Percentiles rank a stretch among this genome's conserved stretches.
Evolutionary conservation across 768 basidiomycete species (phyloP).

Genomic region (Hemileccinum impolitum): DNA sequence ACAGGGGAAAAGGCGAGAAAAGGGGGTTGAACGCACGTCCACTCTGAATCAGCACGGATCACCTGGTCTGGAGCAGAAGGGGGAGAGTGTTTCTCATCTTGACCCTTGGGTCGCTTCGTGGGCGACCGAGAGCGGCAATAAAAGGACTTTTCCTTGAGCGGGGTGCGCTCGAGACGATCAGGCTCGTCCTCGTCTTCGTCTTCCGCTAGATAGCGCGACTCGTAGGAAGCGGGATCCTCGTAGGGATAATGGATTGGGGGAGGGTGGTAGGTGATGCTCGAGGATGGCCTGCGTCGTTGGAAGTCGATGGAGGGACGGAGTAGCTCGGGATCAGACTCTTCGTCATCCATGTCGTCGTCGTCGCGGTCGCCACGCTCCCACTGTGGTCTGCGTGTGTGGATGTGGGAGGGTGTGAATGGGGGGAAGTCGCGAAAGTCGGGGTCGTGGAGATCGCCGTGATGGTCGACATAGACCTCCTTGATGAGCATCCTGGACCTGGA

Average conservation of each 20-base stretch:
- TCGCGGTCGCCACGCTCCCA: conserved; percentile 35
- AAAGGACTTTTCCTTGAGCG: conserved; percentile 28
- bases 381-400: conserved; percentile 24
- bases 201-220: conserved; percentile 25
- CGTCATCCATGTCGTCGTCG: conserved; percentile 32
- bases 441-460: conserved; percentile 60
- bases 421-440: conserved; percentile 69
- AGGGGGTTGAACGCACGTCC: conserved; percentile 28
- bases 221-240: conserved; percentile 31
- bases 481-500: conserved; percentile 12
- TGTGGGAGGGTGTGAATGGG: conserved; percentile 21
- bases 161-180: conserved; percentile 15
- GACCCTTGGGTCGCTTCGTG: conserved; percentile 9
- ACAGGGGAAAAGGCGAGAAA: background rate
- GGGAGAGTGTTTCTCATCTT: conserved; percentile 19
- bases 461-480: conserved; percentile 52
- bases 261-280: conserved; percentile 18
- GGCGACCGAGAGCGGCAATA: conserved; percentile 18
- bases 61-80: conserved; percentile 6
- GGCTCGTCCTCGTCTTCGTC: conserved; percentile 25
- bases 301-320: conserved; percentile 17
- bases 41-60: conserved; percentile 24
- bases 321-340: conserved; percentile 19
- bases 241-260: conserved; percentile 23
- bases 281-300: conserved; percentile 25